Evolutionary conservation across 768 basidiomycete genomes (phyloP), one percentile per base, ranked within the genome.

Genomic region (Lentinula boryana): DNA sequence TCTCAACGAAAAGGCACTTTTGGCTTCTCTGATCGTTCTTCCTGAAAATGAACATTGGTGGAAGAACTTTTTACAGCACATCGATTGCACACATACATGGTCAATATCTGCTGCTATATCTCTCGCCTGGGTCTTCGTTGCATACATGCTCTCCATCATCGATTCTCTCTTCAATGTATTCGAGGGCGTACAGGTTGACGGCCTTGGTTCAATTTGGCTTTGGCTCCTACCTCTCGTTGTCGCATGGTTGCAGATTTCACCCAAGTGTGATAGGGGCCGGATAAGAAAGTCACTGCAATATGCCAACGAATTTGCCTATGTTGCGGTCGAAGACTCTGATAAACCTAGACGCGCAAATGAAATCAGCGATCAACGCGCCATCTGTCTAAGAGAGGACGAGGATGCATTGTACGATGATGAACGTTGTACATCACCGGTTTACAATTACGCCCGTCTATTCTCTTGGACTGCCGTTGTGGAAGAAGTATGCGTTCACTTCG

Each of bases 31-130:
- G 4, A 66, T 81, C 15, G 69, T 76, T 12, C 75, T 79, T 12
- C 75, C 72, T 0, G 67, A 73, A 23, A 81, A 81, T 51, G 74
- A 79, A 43, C 50, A 65, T 0, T 81, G 76, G 76, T 80, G 80
- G 79, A 56, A 50, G 1, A 68, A 66, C 23, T 63, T 78, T 32
- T 59, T 67, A 2, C 58, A 65, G 1, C 67, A 69, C 59, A 68
- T 81, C 23, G 66, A 79, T 49, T 70, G 70, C 52, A 70, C 69
- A 0, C 71, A 76, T 32, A 74, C 72, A 12, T 80, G 77, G 78
- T 70, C 74, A 0, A 68, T 78, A 32, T 65, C 80, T 9, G 72
- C 76, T 6, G 73, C 67, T 1, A 69, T 72, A 10, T 75, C 75
- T 2, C 76, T 81, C 15, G 63, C 65, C 0, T 81, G 78, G 78